Conservation (phyloP, 2,329 filamentous ascomycete genomes). For the Trichoderma arundinaceum region DNA sequence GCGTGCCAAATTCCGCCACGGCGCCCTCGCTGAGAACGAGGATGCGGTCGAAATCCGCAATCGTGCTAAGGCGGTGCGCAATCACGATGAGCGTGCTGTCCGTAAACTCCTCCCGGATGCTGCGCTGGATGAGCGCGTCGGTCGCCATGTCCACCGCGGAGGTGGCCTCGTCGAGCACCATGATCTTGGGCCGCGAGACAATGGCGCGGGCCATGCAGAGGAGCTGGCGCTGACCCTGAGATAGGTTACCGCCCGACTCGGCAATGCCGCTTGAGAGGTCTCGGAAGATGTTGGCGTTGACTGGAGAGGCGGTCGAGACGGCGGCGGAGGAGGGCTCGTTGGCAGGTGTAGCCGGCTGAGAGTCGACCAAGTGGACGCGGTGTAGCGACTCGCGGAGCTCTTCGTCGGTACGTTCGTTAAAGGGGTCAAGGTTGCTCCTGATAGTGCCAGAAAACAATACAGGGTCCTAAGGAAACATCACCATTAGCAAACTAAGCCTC, state of each 20-base stretch:
- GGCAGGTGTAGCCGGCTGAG: conserved; percentile 47
- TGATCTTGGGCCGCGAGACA: conserved; percentile 73
- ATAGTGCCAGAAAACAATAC: conserved; percentile 82
- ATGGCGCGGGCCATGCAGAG: conserved; percentile 77
- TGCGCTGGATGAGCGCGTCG: conserved; percentile 74
- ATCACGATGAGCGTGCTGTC: conserved; percentile 74
- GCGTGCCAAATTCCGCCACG: conserved; percentile 71
- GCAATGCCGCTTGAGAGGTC: conserved; percentile 68
- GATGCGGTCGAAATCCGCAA: conserved; percentile 77
- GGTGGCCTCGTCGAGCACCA: conserved; percentile 82
- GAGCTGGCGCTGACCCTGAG: conserved; percentile 77
- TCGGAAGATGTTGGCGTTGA: conserved; percentile 70
- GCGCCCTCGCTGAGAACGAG: conserved; percentile 71
- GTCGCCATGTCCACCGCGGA: conserved; percentile 80
- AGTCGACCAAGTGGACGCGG: conserved; percentile 69
- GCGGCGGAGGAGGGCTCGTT: conserved; percentile 48
- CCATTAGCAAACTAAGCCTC: conserved; percentile 6
- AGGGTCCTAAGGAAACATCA: conserved; percentile 62
- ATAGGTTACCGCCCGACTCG: conserved; percentile 75
- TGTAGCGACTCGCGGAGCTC: conserved; percentile 72
- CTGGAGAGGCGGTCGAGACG: conserved; percentile 43
- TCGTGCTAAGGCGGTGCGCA: conserved; percentile 76
- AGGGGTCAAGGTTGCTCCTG: conserved; percentile 77
- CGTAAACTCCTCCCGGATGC: conserved; percentile 73
- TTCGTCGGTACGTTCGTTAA: conserved; percentile 70